These are phyloP conservation scores for Meyerozyma carpophila DNA, from an alignment of 1,139 yeast species.

Conservation along the genomic window DNA sequence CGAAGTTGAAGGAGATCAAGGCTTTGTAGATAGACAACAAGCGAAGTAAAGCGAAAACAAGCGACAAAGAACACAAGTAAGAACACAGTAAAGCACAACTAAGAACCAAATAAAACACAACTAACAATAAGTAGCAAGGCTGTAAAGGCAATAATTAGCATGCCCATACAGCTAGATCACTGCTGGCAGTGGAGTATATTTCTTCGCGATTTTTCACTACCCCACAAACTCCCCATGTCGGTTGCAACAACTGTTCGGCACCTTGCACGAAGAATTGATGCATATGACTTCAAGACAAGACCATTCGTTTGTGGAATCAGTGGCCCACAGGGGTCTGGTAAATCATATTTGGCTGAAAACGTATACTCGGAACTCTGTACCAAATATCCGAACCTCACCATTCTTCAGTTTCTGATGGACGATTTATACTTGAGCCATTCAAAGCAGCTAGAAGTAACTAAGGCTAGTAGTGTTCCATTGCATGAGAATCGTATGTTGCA, in stretches of 20 bases:
- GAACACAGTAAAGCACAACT: too few species aligned
- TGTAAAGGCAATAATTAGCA: too few species aligned
- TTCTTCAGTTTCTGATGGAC: conserved; percentile 71
- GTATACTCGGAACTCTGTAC: conserved; percentile 31
- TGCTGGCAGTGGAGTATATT: too few species aligned
- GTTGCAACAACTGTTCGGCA: conserved; percentile 15
- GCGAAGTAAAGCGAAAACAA: background rate
- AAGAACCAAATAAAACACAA: too few species aligned
- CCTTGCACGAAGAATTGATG: conserved; percentile 14
- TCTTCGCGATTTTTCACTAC: background rate
- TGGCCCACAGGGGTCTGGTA: conserved; percentile 95
- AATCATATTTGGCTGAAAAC: conserved; percentile 57
- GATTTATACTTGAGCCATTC: conserved; percentile 71
- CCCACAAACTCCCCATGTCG: conserved; percentile 11
- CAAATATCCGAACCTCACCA: conserved; percentile 33
- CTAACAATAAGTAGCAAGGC: too few species aligned
- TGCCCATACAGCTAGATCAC: too few species aligned
- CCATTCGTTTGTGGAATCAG: conserved; percentile 67
- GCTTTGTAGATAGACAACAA: conserved; percentile 30
- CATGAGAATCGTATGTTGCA: conserved; percentile 50
- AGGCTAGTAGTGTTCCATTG: conserved; percentile 13
- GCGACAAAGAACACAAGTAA: too few species aligned
- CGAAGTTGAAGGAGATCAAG: conserved; percentile 69
- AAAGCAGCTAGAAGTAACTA: conserved; percentile 48
- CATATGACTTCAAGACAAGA: conserved; percentile 12